Evolutionary conservation across 2,329 filamentous ascomycete species (phyloP), one percentile per base, ranked within the genome.

Genomic region (Trichoderma simmonsii): DNA sequence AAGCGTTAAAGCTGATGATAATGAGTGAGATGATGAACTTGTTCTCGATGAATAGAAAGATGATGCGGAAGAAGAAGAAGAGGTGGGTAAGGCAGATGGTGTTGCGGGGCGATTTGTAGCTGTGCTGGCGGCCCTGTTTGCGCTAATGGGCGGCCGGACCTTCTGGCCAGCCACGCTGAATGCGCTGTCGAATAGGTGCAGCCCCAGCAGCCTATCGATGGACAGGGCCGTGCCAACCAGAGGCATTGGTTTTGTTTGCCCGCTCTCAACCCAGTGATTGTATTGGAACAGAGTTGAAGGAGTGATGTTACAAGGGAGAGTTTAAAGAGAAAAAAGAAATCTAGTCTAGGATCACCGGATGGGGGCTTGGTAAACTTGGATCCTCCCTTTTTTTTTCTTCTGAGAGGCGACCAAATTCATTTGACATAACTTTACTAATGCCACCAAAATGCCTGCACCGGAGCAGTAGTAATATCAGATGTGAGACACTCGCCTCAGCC

Each of bases 161-260:
- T 60, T 54, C 48, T 56, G 63, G 43, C 62, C 51, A 54, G 68
- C 43, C 60, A 54, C 39, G 48, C 57, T 18, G 39, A 61, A n/a
- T n/a, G 28, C 60, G 34, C 68, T 71, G 68, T 64, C 60, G 56
- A 71, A 71, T 18, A 71, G 68, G 59, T 64, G 68, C 48, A 71
- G 51, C 48, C 68, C 68, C 32, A 71, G 32, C 68, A 71, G 43
- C 60, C 60, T 63, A 30, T 71, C 68, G 48, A 71, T 56, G 11
- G 60, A 71, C 6, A 71, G 54, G n/a, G 68, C 21, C 30, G 59
- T 43, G 28, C 68, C 68, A 6, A 71, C 32, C 18, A 63, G 30
- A 32, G 68, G 68, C 68, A 71, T 71, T 60, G 34, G 7, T n/a
- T 9, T 15, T 14, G 54, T n/a, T 24, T 6, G 28, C 60, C 57